Evolutionary conservation across 2,329 filamentous ascomycete genomes (phyloP), one percentile per base, ranked within the genome.

Genomic region (Niveomyces coronatus): DNA sequence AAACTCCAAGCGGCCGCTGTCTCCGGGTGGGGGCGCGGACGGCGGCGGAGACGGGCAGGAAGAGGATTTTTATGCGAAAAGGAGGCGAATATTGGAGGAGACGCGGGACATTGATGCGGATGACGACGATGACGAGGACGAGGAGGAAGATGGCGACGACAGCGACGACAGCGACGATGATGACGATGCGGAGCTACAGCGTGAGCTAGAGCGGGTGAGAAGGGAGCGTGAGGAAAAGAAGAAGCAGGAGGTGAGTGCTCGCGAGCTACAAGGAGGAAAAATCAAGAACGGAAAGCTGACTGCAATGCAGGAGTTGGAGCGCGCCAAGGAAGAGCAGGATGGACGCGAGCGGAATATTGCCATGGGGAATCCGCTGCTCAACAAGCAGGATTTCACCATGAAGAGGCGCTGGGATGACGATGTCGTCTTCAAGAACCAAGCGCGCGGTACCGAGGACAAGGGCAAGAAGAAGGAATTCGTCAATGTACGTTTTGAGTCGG

Each of bases 351-450:
- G 79, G 47, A 85, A 95, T 52, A 94, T 96, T 52, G 89, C 91
- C 24, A 67, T 84, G 29, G 91, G 91, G 6, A 98, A 98, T 57
- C 91, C 91, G 27, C 64, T 98, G 36, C 72, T 98, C 40, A 95
- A 96, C 35, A 84, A 85, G 57, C 64, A 74, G 15, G 87, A 94
- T 50, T 96, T 93, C 57, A 87, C 81, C 42, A 80, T 95, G 53
- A 95, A 94, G 71, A 70, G 85, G 49, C 68, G 88, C 50, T 98
- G 91, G 91, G 91, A 98, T 51, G 91, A 98, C 52, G 91, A 98
- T 57, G 91, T 98, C 10, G 88, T 98, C 3, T 98, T 98, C 66
- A 96, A 94, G 68, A 98, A 98, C 60, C 91, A 98, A 64, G 91
- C 89, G 23, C 75, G 91, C 42, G 91, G 89, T 8, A 94, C 88